Evolutionary conservation across 176 grass and related monocot genomes (phyloP).

Genomic region (Melocanna baccifera): DNA sequence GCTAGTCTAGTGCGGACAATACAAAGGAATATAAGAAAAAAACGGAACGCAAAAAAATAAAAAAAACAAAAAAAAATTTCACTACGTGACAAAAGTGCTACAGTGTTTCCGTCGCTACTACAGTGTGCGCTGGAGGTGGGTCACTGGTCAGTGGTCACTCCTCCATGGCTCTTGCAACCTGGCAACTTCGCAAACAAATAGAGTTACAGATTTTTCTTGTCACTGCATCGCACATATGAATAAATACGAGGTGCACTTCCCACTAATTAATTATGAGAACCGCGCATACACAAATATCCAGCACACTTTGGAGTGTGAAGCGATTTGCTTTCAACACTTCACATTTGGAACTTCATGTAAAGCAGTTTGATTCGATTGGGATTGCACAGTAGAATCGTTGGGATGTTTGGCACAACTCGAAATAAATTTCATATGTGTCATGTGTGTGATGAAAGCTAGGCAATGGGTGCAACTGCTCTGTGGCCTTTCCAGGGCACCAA

Average conservation of each 20-base stretch:
- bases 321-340: not conserved
- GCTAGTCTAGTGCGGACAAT: too few relatives aligned
- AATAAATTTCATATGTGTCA: not conserved
- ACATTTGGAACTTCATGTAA: not conserved
- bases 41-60: too few relatives aligned
- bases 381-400: not conserved
- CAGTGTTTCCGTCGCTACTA: too few relatives aligned
- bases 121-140: conserved; percentile 18
- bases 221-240: not conserved
- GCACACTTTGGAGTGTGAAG: too few relatives aligned
- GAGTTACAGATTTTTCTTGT: not conserved
- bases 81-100: too few relatives aligned
- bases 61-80: too few relatives aligned
- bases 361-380: not conserved
- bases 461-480: conserved; percentile 8
- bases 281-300: not conserved
- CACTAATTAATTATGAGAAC: not conserved
- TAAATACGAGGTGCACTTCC: not conserved
- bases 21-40: too few relatives aligned
- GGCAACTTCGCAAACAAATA: not conserved
- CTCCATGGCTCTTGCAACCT: not conserved
- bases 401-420: not conserved
- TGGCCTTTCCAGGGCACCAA: not conserved
- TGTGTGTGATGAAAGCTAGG: not conserved
- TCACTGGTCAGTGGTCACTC: conserved; percentile 5